Evolutionary conservation across 164 flowering plant genomes (phyloP).

Genomic region (Buxus sempervirens): DNA sequence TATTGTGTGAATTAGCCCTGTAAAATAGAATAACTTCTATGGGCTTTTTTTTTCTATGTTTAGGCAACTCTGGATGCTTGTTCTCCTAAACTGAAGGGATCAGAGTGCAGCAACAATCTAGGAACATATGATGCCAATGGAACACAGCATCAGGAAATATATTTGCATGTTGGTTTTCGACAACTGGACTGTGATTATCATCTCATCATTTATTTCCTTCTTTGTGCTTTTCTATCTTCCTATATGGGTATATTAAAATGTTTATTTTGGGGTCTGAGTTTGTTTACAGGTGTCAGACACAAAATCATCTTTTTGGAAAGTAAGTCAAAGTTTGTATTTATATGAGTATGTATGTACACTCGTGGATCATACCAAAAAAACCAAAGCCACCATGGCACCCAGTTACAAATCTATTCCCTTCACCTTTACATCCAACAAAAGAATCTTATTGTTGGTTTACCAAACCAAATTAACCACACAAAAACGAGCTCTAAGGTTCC

Average conservation of each 20-base stretch:
- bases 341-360: too few species aligned
- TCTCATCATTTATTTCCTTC: not conserved
- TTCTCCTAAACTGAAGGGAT: not conserved
- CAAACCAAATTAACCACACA: too few species aligned
- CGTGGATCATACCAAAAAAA: too few species aligned
- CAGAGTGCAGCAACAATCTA: not conserved
- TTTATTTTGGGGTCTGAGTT: too few species aligned
- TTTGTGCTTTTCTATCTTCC: not conserved
- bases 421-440: too few species aligned
- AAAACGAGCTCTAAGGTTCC: too few species aligned
- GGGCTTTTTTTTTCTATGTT: not conserved
- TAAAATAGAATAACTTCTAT: not conserved
- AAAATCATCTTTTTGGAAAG: too few species aligned
- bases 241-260: not conserved
- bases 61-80: conserved; percentile 6
- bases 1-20: not conserved
- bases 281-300: too few species aligned
- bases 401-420: too few species aligned
- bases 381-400: too few species aligned
- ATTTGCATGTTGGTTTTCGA: not conserved
- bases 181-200: not conserved
- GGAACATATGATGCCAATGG: not conserved
- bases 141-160: conserved; percentile 1
- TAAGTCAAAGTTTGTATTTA: too few species aligned
- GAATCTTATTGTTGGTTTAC: too few species aligned